Base-by-base conservation (phyloP, 2,329 filamentous ascomycete species). In the Bipolaris sorokiniana region DNA sequence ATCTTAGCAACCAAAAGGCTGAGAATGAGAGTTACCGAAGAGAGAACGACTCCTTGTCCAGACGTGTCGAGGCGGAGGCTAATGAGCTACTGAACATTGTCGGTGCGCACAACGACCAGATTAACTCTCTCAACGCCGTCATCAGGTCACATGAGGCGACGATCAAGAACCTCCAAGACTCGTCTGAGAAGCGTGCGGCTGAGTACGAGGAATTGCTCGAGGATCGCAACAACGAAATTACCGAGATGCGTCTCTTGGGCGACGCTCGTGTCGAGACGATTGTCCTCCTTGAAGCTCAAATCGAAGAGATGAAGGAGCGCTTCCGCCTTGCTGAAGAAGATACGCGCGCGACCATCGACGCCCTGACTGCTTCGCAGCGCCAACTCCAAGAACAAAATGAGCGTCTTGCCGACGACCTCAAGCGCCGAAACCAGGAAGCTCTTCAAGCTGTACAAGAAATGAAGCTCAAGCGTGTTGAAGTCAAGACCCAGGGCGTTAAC, bases 101-200 rank as follows among this genome's bases (percentile, higher is more conserved):
- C 16, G 63, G 64, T 33, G 45, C 67, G 5, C 68, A 71, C 44
- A 60, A 53, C 31, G 58, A 70, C 7, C 64, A 78, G 38, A 70
- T 76, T 44, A 60, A 64, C 11, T 65, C 68, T 9, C 77, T 80
- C 61, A 63, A 77, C 34, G 64, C 71, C 11, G 69, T 76, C 7
- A 76, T 80, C 47, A 64, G 63, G 3, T 72, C 73, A 11, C 74
- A 78, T 18, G 72, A 78, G 22, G 69, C 73, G 31, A 75, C 77
- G 26, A 79, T 82, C 49, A 64, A 65, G 5, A 63, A 64, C 11
- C 67, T 79, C 4, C 71, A 69, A 42, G 56, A 63, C 7, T 65
- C 63, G 3, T 65, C 66, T 6, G 67, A 59, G n/a, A 51, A 70
- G 26, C 68, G 64, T 13, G 47, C 51, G 1, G 49, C 51, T 5